Base-by-base conservation (phyloP, 2,329 filamentous ascomycete genomes). In the Colletotrichum scovillei region DNA sequence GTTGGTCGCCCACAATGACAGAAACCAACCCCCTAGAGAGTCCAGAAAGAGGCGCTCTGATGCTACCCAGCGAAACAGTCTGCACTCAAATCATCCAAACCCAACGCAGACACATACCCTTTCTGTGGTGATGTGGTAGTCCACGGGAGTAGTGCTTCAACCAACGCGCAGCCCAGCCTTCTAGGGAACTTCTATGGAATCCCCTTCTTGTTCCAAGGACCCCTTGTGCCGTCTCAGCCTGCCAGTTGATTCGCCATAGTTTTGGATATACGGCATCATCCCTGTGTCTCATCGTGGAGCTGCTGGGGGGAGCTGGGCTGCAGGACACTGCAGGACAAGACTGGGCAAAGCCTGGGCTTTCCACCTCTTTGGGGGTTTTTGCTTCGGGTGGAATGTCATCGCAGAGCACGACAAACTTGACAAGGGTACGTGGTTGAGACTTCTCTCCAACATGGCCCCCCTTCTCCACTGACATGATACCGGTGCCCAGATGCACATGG, bases 391-490 rank as follows among this genome's bases (percentile, higher is more conserved):
- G 16, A 42, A 42, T 42, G 35, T 16, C 35, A 42, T 42, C 35
- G 35, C 35, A 14, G 30, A 42, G 35, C 60, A 59, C 66, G 30
- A 32, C 30, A 32, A 9, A 32, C 30, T 32, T 32, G 66, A 56
- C 70, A 69, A 52, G 70, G 70, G 67, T 65, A 26, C 67, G 60
- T 60, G 19, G 60, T 70, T 70, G 70, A 73, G 70, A 73, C 70
- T 65, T 35, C 60, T 55, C 42, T 60, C 60, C 42, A 19, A 19
- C 46, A 46, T 55, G 30, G 30, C 42, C 67, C 60, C 67, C 70
- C 32, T 60, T 69, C 70, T 73, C 70, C 70, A 73, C 70, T 60
- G 38, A 70, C 60, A 19, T 73, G 70, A 73, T 73, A 73, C 70
- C 46, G 52, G 53, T 38, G 70, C 67, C 70, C 70, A 70, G 60